Evolutionary conservation across 176 grass and related monocot genomes (phyloP), one percentile per base, ranked within the genome.

Genomic region (Hsuehochloa calcarea): DNA sequence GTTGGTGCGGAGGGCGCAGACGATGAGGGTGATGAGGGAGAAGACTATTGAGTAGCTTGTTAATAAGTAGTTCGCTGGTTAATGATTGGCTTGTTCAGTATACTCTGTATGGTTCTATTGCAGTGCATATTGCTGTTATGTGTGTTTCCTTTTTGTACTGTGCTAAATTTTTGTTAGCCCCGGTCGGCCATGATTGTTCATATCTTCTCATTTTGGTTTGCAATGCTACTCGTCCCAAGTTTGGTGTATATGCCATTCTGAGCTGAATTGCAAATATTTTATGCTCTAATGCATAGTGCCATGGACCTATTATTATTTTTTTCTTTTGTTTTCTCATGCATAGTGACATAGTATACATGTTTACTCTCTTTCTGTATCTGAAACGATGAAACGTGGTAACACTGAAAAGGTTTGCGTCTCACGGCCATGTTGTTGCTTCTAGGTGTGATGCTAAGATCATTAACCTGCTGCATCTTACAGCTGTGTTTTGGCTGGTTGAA

Each of bases 1-100:
- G 94, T 97, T 1, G 94, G 94, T 0, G 94, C 94, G 0, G 94
- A 97, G 75, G 94, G 94, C 3, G 94, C 85, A 0, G 94, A 97
- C n/a, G 94, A 97, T 0, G 94, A 93, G 50, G 87, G 47, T 2
- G 91, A 97, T 0, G 94, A 97, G 4, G 83, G 86, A 8, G 94
- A 97, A 37, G 94, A 97, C 73, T 92, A 92, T 49, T 97, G 76
- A 92, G n/a, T 87, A 91, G 84, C 47, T 64, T 82, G 86, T 85
- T 82, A 66, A 85, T 88, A 72, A 88, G 72, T 91, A 85, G 86
- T 85, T 88, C n/a, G n/a, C 31, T 40, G 77, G 77, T 88, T 84
- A 80, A 83, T 79, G 84, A 78, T 80, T 83, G 26, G 56, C 12
- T 82, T 78, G 58, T 78, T 70, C 77, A 67, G 78, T 85, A 68